phyloP scores from a whole-genome alignment of 352 stramenopile genomes.

The Blastocystis sp. region DNA sequence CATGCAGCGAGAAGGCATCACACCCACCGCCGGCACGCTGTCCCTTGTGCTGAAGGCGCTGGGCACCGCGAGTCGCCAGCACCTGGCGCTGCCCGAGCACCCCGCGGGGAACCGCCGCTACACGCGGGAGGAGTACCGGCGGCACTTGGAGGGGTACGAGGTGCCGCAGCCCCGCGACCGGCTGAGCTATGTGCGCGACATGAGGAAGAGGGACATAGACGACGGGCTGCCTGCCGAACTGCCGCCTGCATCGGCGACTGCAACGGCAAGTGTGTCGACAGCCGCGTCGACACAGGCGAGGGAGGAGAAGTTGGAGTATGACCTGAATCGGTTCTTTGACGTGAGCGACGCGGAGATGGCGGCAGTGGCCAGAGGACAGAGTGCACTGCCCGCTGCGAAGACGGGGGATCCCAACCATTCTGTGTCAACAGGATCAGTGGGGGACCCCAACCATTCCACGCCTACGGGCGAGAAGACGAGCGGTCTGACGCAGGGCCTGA shows the following conservation, averaged over 20 bases:
- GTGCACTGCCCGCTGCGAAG: background rate
- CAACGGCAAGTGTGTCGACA: too few species aligned
- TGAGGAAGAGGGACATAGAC: background rate
- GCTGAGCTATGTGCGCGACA: slow-evolving; percentile 43
- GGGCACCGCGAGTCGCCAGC: background rate
- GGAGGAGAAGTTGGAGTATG: background rate
- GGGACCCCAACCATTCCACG: background rate
- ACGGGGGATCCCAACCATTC: background rate
- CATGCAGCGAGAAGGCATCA: slow-evolving; percentile 10
- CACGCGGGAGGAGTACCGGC: slow-evolving; percentile 50
- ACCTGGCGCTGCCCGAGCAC: slow-evolving; percentile 36
- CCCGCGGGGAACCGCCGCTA: slow-evolving; percentile 62
- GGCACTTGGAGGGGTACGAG: background rate
- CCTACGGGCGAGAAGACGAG: background rate
- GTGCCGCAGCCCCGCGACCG: background rate
- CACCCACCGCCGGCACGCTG: slow-evolving; percentile 8
- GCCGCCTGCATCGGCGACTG: too few species aligned
- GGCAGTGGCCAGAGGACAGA: background rate
- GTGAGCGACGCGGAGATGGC: background rate
- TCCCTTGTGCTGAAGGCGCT: slow-evolving; percentile 19
- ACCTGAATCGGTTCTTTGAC: background rate
- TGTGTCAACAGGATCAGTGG: background rate
- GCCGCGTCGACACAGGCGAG: background rate
- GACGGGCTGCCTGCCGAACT: slow-evolving; percentile 3
- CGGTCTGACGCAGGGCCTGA: background rate